These are phyloP conservation scores for Tephrocybe sp. DNA, from an alignment of 768 basidiomycete species.

Conservation along the genomic window DNA sequence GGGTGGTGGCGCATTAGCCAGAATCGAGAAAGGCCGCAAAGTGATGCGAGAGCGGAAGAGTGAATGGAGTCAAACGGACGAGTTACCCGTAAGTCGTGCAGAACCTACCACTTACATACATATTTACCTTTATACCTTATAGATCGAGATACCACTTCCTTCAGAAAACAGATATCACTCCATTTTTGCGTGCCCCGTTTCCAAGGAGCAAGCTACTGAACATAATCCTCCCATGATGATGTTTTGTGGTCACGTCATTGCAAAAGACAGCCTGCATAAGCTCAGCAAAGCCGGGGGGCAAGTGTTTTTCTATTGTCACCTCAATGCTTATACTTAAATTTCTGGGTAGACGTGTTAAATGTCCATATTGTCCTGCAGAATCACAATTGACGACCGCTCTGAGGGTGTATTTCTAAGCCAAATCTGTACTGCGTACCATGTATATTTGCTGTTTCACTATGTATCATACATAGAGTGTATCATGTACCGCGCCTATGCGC, in stretches of 20 bases:
- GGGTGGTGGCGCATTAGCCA: conserved; percentile 83
- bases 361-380: conserved; percentile 93
- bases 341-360: conserved; percentile 80
- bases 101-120: background rate
- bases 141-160: conserved; percentile 94
- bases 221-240: conserved; percentile 98
- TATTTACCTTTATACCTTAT: background rate
- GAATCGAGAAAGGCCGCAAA: conserved; percentile 91
- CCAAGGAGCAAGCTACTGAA: conserved; percentile 94
- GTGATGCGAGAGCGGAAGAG: conserved; percentile 93
- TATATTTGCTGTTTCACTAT: background rate
- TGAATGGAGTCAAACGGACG: conserved; percentile 87
- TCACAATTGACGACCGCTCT: conserved; percentile 55
- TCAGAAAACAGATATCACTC: conserved; percentile 92
- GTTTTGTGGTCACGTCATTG: conserved; percentile 91
- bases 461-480: too few relatives aligned
- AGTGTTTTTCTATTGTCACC: conserved; percentile 12
- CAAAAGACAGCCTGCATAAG: conserved; percentile 87
- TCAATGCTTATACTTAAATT: conserved; percentile 4
- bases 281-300: conserved; percentile 82
- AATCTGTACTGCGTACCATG: background rate
- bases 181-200: conserved; percentile 95
- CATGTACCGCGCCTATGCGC: too few relatives aligned
- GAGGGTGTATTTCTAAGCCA: conserved; percentile 52
- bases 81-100: conserved; percentile 67